Evolutionary conservation across 164 flowering plant genomes (phyloP).

Genomic region (Nelumbo lutea): DNA sequence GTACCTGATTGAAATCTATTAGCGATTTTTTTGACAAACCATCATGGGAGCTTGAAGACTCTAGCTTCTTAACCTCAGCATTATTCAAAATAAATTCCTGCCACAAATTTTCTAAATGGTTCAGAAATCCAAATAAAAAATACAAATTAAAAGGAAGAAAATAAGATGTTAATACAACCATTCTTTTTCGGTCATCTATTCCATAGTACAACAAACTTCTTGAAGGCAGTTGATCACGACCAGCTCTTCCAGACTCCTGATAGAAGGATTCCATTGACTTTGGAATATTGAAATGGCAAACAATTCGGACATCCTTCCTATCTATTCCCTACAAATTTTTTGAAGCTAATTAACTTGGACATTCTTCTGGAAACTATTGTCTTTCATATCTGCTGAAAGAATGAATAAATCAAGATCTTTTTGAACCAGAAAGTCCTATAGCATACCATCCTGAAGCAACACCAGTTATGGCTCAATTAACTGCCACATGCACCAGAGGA

Average conservation of each 20-base stretch:
- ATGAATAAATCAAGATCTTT: background rate
- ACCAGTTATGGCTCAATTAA: slow-evolving; percentile 21
- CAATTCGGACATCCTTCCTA: slow-evolving; percentile 81
- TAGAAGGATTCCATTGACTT: slow-evolving; percentile 96
- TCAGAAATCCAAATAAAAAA: background rate
- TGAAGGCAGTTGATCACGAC: slow-evolving; percentile 84
- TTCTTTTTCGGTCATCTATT: slow-evolving; percentile 70
- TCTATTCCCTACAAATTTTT: slow-evolving; percentile 68
- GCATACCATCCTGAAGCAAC: slow-evolving; percentile 72
- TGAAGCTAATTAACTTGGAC: background rate
- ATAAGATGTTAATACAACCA: slow-evolving; percentile 39
- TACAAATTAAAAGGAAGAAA: slow-evolving; percentile 1
- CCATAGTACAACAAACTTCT: slow-evolving; percentile 84
- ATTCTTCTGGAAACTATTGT: background rate
- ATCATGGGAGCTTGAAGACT: slow-evolving; percentile 40
- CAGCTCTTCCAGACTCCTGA: slow-evolving; percentile 99
- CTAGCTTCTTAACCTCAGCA: slow-evolving; percentile 44
- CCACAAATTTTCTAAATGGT: slow-evolving; percentile 10
- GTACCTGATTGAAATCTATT: slow-evolving; percentile 58
- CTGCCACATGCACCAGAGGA: slow-evolving; percentile 17
- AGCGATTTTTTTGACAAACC: slow-evolving; percentile 47
- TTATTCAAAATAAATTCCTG: slow-evolving; percentile 76
- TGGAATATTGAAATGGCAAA: slow-evolving; percentile 88
- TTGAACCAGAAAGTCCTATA: slow-evolving; percentile 1
- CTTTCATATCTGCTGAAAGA: background rate